Percentiles rank a stretch among this genome's conserved stretches.
phyloP scores from a whole-genome alignment of 2,329 filamentous ascomycete genomes.

The Emmonsiellopsis sp. region DNA sequence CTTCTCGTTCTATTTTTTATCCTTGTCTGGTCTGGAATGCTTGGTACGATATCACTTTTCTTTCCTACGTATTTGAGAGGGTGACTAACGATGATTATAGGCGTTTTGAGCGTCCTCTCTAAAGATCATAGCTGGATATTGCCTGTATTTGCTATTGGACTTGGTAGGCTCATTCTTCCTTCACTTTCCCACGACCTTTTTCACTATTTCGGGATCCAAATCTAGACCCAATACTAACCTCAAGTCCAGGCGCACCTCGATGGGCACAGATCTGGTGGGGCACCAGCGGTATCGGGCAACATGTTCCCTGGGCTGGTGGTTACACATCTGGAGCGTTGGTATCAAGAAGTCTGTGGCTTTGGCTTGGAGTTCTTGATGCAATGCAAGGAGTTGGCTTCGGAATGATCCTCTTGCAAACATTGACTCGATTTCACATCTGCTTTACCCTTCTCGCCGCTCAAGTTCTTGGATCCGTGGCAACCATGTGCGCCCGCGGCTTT shows the following conservation, averaged over 20 bases:
- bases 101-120: conserved; percentile 45
- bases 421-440: conserved; percentile 54
- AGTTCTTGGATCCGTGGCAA: conserved; percentile 51
- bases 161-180: conserved; percentile 27
- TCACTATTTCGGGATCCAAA: background rate
- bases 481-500: conserved; percentile 51
- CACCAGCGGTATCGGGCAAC: conserved; percentile 50
- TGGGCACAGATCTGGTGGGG: conserved; percentile 63
- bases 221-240: background rate
- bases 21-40: conserved; percentile 43
- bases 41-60: conserved; percentile 14
- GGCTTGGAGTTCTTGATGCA: conserved; percentile 56
- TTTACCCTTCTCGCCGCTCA: conserved; percentile 39
- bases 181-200: background rate
- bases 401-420: conserved; percentile 57
- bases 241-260: conserved; percentile 42
- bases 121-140: conserved; percentile 57
- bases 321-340: conserved; percentile 46
- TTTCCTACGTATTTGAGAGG: background rate
- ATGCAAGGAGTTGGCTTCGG: conserved; percentile 58
- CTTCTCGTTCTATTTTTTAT: conserved; percentile 42
- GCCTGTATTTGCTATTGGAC: conserved; percentile 57
- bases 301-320: conserved; percentile 53
- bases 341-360: conserved; percentile 53
- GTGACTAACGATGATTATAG: conserved; percentile 29